These are phyloP conservation scores for Vitis labrusca DNA, from an alignment of 164 flowering plant genomes.

Conservation along the genomic window DNA sequence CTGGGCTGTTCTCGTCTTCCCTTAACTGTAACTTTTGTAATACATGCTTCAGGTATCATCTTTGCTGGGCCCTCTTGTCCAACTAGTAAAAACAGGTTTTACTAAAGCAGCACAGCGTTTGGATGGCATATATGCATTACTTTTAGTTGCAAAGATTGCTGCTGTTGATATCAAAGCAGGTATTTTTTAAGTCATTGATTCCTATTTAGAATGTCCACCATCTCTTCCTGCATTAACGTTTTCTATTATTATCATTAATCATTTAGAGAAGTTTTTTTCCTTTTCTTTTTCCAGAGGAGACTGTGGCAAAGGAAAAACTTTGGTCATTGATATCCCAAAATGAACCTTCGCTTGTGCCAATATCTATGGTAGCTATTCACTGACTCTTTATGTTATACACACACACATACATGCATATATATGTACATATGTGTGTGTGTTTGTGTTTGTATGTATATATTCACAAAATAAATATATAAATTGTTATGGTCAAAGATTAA, in stretches of 20 bases:
- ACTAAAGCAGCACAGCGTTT: conserved; percentile 86
- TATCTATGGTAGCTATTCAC: conserved; percentile 57
- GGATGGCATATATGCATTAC: conserved; percentile 91
- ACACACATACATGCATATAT: no score
- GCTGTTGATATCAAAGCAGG: conserved; percentile 87
- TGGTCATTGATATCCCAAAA: conserved; percentile 83
- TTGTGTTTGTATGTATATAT: not conserved
- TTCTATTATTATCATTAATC: not conserved
- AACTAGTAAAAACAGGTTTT: conserved; percentile 87
- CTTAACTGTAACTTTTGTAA: not conserved
- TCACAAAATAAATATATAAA: no score
- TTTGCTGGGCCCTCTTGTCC: conserved; percentile 75
- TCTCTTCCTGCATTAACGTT: not conserved
- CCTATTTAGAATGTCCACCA: not conserved
- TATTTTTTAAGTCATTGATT: conserved; percentile 9
- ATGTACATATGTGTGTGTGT: no score
- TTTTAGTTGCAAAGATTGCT: conserved; percentile 65
- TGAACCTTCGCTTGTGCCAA: conserved; percentile 77
- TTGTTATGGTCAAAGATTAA: no score
- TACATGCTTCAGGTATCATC: conserved; percentile 58
- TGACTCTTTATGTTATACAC: not conserved
- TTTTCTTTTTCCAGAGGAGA: conserved; percentile 58
- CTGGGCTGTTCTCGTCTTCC: conserved; percentile 5
- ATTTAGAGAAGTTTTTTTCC: not conserved
- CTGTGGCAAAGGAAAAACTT: conserved; percentile 73